Evolutionary conservation across 177 flowering plant species (phyloP), one percentile per base, ranked within the genome.

Genomic region (Telopea speciosissima): DNA sequence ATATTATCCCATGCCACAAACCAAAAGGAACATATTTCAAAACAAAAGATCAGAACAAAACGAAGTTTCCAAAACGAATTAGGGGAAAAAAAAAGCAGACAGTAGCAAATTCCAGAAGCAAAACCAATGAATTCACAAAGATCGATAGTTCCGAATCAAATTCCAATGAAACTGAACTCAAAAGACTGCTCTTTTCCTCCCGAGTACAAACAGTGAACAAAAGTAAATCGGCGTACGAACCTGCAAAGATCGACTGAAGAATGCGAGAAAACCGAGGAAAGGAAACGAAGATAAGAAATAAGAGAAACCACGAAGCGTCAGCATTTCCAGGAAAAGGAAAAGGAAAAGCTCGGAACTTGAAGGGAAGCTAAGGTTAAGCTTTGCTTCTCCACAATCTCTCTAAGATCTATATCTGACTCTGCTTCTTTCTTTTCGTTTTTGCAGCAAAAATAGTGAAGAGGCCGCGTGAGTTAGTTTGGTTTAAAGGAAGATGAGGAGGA

Each of bases 301-400:
- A 19, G 7, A 19, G 14, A 58, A 58, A 3, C 23, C 61, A 58
- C 19, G 8, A 58, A 21, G 24, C 24, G n/a, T 7, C 61, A 58
- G 61, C 22, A 58, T 19, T 58, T 58, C 61, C 23, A 58, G 61
- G n/a, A 58, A n/a, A 58, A n/a, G 61, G n/a, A 58, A n/a, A 58
- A n/a, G 23, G 7, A 58, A 58, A 36, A 36, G 40, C 23, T n/a
- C 8, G 61, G 54, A 58, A 58, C 61, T 58, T 58, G 40, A 0
- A 58, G n/a, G n/a, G 24, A 58, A 36, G 8, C 24, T 7, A 19
- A 58, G 61, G 40, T 8, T 8, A 58, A 24, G 61, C 22, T 58
- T 21, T 58, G 61, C 61, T 36, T 58, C n/a, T 58, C 61, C 61
- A 17, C 24, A 17, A 3, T 21, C 23, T 58, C 24, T 58, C 23